Evolutionary conservation across 163 green algal species (phyloP).

Genomic region (Prototheca wickerhamii): DNA sequence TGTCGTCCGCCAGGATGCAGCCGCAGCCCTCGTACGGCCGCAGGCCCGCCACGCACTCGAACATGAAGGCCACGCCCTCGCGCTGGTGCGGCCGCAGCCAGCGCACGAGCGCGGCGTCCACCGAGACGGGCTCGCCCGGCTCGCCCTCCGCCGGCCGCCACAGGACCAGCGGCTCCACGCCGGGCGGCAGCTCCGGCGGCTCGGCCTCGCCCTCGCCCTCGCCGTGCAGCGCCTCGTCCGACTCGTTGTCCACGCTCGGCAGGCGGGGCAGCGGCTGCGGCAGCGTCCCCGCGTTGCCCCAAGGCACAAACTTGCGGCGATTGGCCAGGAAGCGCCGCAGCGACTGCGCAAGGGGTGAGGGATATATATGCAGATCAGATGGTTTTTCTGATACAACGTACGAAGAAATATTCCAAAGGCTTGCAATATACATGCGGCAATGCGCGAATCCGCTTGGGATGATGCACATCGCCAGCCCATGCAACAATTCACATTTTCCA

Average conservation of each 20-base stretch:
- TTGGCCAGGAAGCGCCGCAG: constrained; percentile 50
- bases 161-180: constrained; percentile 79
- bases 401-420: not conserved
- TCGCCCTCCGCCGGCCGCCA: constrained; percentile 57
- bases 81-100: constrained; percentile 92
- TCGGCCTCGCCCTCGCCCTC: not conserved
- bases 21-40: constrained; percentile 61
- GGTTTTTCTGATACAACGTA: not conserved
- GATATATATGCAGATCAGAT: not conserved
- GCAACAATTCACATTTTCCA: too few species aligned
- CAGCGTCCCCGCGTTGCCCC: constrained; percentile 44
- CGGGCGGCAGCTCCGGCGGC: constrained; percentile 34
- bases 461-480: too few species aligned
- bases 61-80: constrained; percentile 98
- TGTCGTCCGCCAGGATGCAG: constrained; percentile 98
- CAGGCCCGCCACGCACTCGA: constrained; percentile 93
- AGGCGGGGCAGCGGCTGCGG: constrained; percentile 16
- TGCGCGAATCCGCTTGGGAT: too few species aligned
- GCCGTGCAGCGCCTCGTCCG: constrained; percentile 2
- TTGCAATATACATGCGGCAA: too few species aligned
- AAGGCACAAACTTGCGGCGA: constrained; percentile 65
- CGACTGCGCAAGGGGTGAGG: constrained; percentile 28
- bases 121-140: constrained; percentile 39
- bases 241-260: constrained; percentile 8
- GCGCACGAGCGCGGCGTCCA: constrained; percentile 80